Evolutionary conservation across 352 stramenopile species (phyloP), one percentile per base, ranked within the genome.

Genomic region (Globisporangium rhizosaccharum): DNA sequence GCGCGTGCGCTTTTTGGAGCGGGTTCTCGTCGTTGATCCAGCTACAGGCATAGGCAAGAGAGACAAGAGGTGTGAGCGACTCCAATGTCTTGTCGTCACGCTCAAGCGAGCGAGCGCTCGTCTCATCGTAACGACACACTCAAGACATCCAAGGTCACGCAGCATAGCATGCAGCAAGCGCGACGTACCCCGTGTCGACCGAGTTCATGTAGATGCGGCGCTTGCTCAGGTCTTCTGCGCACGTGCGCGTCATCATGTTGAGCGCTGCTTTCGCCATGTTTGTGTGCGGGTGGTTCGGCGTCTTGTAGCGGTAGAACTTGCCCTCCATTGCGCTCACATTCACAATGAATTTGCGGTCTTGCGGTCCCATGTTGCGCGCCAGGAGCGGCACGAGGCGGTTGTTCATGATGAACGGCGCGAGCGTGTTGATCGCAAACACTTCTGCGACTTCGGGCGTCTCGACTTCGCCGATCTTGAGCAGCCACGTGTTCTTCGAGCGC

Each of bases 11-110:
- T 70, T 96, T 96, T 56, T 97, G 84, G 36, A 98, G 65, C 44
- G 96, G 96, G 78, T 98, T 98, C 68, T 99, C 96, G 73, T 98
- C 95, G 73, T 99, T 99, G 75, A 99, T 98, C 96, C 96, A 99
- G 62, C 85, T 90, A 57, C 44, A 58, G 3, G 3, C 3, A 15
- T 17, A 25, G 18, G 36, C 17, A 18, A 18, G 9, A 65, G 28
- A 52, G 9, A 50, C 25, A 63, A 41, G 17, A 65, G 36, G 2
- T 4, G 39, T 45, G 39, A 45, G 39, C 39, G 17, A 45, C 2
- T 45, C 17, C 17, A 45, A 1, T 14, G 11, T 14, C 17, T 45
- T 14, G 9, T 20, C 10, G 15, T 47, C 51, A 18, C 33, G 30
- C 23, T 28, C 33, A 39, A 39, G 33, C 0, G 30, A 36, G 30